Base-by-base conservation (phyloP, 148 eudicot genomes). In the Nyssa sinensis region DNA sequence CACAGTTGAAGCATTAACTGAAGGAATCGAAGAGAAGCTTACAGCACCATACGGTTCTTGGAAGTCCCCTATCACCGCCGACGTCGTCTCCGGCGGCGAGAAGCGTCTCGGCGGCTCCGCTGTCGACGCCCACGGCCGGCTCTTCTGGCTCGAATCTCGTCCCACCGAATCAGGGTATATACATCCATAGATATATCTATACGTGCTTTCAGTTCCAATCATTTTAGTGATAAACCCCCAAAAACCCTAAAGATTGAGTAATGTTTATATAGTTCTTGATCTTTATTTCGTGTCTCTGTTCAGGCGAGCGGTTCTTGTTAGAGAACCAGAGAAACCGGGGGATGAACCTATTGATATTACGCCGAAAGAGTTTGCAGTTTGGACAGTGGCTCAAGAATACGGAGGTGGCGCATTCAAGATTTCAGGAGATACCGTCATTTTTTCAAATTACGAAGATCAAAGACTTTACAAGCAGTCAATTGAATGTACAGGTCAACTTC, bases 371-470 rank as follows among this genome's bases (percentile, higher is more conserved):
- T 94, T 82, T 73, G 83, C 89, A 1, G 97, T 94, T 58, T 85
- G 97, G 58, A 79, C 93, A 51, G 80, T 80, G 66, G 93, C 91
- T 82, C 97, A 94, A 67, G 96, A 92, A 73, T 94, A 90, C 78
- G 98, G 98, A 76, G 98, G 98, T 75, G 98, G 93, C 59, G 92
- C 97, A 9, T 94, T 94, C 83, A 70, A 81, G 16, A 79, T 91
- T 70, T 80, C 78, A 24, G 92, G 83, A 49, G 84, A 84, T 60
- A 70, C 79, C 55, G 68, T 88, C 24, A 71, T 88, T 37, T 91
- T 91, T 79, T 88, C 96, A 11, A 91, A 91, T 76, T 77, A 85
- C 77, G 82, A 87, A 72, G 96, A 91, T 76, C 96, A 91, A 59
- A 88, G 96, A 80, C 87, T 91, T 12, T 91, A 91, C 65, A 74